Conservation (phyloP, 2,329 filamentous ascomycete genomes). For the Drechslerella stenobrocha region DNA sequence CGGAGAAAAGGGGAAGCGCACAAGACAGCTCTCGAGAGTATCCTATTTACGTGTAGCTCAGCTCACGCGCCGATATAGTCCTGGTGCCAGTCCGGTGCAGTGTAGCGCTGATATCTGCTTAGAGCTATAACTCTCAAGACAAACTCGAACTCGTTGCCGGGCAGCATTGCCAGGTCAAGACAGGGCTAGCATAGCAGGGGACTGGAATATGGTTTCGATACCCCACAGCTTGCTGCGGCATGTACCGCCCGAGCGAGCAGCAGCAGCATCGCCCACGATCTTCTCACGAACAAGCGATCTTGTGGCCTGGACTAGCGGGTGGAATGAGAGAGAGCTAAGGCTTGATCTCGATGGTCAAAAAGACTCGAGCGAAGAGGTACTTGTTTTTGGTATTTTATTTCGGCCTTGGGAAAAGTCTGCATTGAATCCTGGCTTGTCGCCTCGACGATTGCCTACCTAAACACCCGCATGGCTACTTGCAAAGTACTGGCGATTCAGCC, state of each 20-base stretch:
- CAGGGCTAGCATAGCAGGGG: neutral
- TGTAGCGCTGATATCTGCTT: no score
- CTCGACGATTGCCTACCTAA: neutral
- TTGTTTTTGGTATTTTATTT: conserved; percentile 14
- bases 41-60: conserved; percentile 33
- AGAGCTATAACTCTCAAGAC: no score
- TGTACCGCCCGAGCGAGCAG: conserved; percentile 33
- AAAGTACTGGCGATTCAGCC: conserved; percentile 27
- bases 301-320: conserved; percentile 1
- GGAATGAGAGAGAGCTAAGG: conserved; percentile 14
- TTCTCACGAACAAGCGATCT: conserved; percentile 1
- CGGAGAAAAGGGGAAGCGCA: conserved; percentile 19
- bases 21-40: conserved; percentile 16
- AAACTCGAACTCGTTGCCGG: no score
- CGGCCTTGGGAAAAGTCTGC: neutral
- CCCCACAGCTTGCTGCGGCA: conserved; percentile 17
- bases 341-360: conserved; percentile 34
- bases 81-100: no score
- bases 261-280: conserved; percentile 34
- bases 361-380: conserved; percentile 34
- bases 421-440: neutral
- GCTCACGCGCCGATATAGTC: no score
- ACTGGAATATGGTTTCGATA: neutral
- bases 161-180: neutral
- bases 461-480: neutral